Evolutionary conservation across 2,329 filamentous ascomycete species (phyloP), one percentile per base, ranked within the genome.

Genomic region (Stagonosporopsis vannaccii): DNA sequence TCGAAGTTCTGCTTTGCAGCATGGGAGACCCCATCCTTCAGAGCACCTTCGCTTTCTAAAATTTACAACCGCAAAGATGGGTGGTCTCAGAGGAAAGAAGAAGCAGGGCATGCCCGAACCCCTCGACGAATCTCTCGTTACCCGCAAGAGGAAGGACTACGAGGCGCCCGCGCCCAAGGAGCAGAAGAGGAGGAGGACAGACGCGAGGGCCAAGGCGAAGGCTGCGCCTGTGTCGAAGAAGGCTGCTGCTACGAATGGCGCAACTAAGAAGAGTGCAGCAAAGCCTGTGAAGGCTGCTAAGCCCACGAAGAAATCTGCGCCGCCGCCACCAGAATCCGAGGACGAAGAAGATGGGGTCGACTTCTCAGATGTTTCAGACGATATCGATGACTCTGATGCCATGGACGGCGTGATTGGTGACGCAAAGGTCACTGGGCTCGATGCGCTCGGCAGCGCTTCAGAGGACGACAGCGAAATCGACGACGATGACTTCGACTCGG

Each of bases 41-140:
- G 19, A 56, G 39, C 25, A 12, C 30, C 47, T 35, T 43, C 26
- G 39, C 51, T 33, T 26, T 28, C 26, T 7, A 32, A 56, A 47
- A 35, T 52, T 51, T 33, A 40, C 30, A 47, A 49, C 52, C 35
- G 52, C 59, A 56, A 73, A 62, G 36, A 97, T 97, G 93, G 93
- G 92, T 82, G 86, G 87, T 60, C 91, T 92, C 76, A 90, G 92
- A 75, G 91, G 93, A 70, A 96, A 97, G 89, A 91, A 93, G 78
- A 97, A 97, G 80, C 95, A 98, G 85, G 94, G 92, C 52, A 84
- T 89, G 63, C 95, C 95, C 50, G 86, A 90, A 71, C 84, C 90
- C 63, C 84, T 97, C 64, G 91, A 95, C 63, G 91, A 97, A 66
- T 80, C 75, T 64, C 71, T 90, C 71, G 88, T 89, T 69, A 87